phyloP scores from a whole-genome alignment of 192 early-diverging fungal genomes.

The Pilobolus umbonatus region DNA sequence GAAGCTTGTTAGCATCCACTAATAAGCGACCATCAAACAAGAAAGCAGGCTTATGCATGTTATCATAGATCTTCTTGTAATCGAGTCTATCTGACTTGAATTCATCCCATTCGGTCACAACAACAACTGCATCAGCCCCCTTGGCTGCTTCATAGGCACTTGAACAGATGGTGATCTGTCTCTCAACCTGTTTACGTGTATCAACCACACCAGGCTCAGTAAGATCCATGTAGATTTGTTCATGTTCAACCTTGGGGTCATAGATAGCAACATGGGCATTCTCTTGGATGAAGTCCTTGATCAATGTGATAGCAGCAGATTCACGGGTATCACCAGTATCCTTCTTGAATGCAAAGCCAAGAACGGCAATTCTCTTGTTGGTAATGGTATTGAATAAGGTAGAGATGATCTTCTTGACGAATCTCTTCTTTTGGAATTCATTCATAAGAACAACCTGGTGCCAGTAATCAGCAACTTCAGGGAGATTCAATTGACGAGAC shows the following conservation, averaged over 20 bases:
- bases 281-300: constrained; percentile 74
- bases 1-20: constrained; percentile 58
- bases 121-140: constrained; percentile 71
- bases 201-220: constrained; percentile 51
- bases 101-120: constrained; percentile 90
- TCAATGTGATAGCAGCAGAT: constrained; percentile 83
- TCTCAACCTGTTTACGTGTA: constrained; percentile 49
- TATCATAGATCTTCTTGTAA: constrained; percentile 59
- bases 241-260: constrained; percentile 81
- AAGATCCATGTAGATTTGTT: constrained; percentile 69
- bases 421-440: constrained; percentile 86
- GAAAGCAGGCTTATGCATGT: constrained; percentile 81
- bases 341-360: constrained; percentile 95
- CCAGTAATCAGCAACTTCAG: constrained; percentile 94
- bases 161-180: constrained; percentile 56
- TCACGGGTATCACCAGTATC: constrained; percentile 92
- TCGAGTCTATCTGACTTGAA: constrained; percentile 67
- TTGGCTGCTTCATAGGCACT: constrained; percentile 67
- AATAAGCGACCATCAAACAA: constrained; percentile 90
- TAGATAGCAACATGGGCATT: constrained; percentile 75
- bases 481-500: constrained; percentile 72
- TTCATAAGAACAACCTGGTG: constrained; percentile 86
- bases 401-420: constrained; percentile 67
- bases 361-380: constrained; percentile 71
- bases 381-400: constrained; percentile 76